Evolutionary conservation across 257 asterid genomes (phyloP), one percentile per base, ranked within the genome.

Genomic region (Rubia yunnanensis): DNA sequence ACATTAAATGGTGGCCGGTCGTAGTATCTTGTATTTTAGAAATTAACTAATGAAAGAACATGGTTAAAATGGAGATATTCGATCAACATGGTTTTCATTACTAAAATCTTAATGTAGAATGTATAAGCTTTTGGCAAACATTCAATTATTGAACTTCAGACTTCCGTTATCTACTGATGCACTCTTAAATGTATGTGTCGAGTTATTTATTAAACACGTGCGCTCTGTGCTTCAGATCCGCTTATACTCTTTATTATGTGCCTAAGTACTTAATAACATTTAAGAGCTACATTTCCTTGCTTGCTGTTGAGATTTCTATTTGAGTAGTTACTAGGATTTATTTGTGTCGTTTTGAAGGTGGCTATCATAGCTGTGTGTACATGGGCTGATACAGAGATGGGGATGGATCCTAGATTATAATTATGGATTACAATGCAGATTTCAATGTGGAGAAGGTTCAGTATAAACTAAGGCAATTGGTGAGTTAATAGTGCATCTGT

Each of bases 401-500:
- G n/a, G n/a, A n/a, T n/a, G n/a, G n/a, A 58, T 63, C 44, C 44
- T 58, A 38, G 57, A 20, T 63, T 65, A 30, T 70, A 65, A 76
- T 76, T 53, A 7, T 77, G 59, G 28, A 56, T 38, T 78, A 54
- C 23, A 59, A 39, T 81, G 80, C 90, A 92, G 98, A 96, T 49
- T 92, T 92, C 82, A 92, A 92, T 74, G 98, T 92, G 44, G 98
- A 92, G 82, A 92, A 92, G 82, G 96, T 92, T 78, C 96, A 92
- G 72, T 92, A 92, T 70, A 92, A 92, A 74, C n/a, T n/a, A n/a
- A n/a, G 83, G 81, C 63, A 74, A 89, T 57, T 82, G 96, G 98
- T 91, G 85, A 85, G 69, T 60, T 35, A 15, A 1, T 53, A 8
- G 46, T 38, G 46, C 46, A 38, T 38, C 17, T 2, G 15, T 38